Evolutionary conservation across 371 early-diverging fungal species (phyloP), one percentile per base, ranked within the genome.

Genomic region (Mortierella polycephala): DNA sequence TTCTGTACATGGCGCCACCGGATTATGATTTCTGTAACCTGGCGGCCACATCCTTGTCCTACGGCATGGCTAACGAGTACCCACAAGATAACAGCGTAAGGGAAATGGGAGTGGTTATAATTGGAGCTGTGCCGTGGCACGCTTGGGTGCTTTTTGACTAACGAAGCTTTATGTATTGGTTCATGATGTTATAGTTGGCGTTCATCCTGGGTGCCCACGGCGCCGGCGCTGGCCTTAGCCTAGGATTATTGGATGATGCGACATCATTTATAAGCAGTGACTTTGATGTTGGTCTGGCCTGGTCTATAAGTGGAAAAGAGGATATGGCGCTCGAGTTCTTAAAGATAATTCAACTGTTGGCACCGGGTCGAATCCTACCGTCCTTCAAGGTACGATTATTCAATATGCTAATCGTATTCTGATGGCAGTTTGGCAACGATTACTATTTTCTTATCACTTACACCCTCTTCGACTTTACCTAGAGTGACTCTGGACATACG

Each of bases 1-100:
- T 69, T 46, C 68, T 79, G 79, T 79, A 79, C 45, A 79, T 69
- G 67, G 79, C 70, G 7, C 79, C 79, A 11, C 67, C 63, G 40
- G 79, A 72, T 20, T 72, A 72, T 44, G 79, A 79, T 57, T 62
- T 79, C 14, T 79, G 62, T 50, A 79, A 72, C 56, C 47, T 79
- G 52, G 79, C 73, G 7, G 73, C 79, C 11, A 69, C 73, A 0
- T 79, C 79, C 0, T 51, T 79, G n/a, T 79, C 79, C 3, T 79
- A 72, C 54, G 64, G 73, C 12, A 79, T 79, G 79, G 60, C 73
- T 1, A 69, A 69, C 37, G 79, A 79, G 42, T 79, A 79, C 44
- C 73, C 72, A 1, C 60, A 66, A n/a, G 73, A 79, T 13, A 67
- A 79, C 37, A 69, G 69, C 14, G 79, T 79, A 69, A 65, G 68